Evolutionary conservation across 352 stramenopile genomes (phyloP), one percentile per base, ranked within the genome.

Genomic region (Globisporangium sylvaticum): DNA sequence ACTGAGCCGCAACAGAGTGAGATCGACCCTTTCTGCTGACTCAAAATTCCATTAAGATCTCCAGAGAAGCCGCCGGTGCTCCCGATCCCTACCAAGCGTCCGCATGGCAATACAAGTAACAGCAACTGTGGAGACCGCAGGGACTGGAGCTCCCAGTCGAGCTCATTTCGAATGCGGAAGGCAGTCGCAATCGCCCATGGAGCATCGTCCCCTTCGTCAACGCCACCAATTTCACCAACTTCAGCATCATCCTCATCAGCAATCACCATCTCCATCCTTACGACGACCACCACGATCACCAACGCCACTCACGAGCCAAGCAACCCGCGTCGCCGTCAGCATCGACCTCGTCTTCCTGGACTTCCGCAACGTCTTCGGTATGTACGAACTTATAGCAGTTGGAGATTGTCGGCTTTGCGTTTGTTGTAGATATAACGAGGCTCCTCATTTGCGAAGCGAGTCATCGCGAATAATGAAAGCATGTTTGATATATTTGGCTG

Each of bases 11-110:
- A 44, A 8, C 57, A 32, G 5, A 53, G 22, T 20, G 29, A 24
- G 18, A 60, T 72, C 24, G 66, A 72, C 3, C 42, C 39, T 15
- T 68, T 67, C 29, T 62, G 42, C 4, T 58, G 62, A 10, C 39
- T 61, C 14, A 56, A 9, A 7, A 52, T 72, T 5, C 54, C 61
- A 20, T 14, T 65, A 4, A 34, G 37, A 34, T 20, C 54, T 1
- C 24, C 42, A 31, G 55, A 64, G 20, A 22, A 39, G 22, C 46
- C 29, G 12, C 32, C 59, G 10, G 18, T 9, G 15, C 25, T 39
- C 3, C 27, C 24, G 24, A 46, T 55, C 12, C 9, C 3, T 5
- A 39, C 48, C 10, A 65, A 56, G 5, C 31, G 37, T 48, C 15
- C 22, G n/a, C 48, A 53, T 58, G 31, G 25, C 24, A 24, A 10